These are phyloP conservation scores for Craspedostauros australis DNA, from an alignment of 108 stramenopile species.

Conservation along the genomic window DNA sequence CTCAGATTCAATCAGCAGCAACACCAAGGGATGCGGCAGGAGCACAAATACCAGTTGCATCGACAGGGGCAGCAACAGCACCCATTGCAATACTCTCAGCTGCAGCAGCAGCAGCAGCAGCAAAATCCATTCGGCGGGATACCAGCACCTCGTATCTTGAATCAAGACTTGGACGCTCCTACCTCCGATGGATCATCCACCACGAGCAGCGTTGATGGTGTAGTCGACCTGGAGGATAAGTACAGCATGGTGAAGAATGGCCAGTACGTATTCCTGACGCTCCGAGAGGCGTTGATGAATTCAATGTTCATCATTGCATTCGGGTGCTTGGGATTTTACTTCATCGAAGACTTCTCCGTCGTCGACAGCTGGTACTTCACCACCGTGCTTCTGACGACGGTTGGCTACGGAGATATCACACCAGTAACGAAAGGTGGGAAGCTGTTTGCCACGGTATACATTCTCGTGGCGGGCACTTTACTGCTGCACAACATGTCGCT, in stretches of 20 bases:
- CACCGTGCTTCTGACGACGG: conserved; percentile 66
- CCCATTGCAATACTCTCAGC: no score
- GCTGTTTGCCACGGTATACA: conserved; percentile 62
- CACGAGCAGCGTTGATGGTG: no score
- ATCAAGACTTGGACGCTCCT: no score
- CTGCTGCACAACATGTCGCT: conserved; percentile 84
- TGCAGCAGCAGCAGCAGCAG: no score
- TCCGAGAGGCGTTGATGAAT: conserved; percentile 70
- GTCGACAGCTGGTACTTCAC: conserved; percentile 69
- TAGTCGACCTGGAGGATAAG: conserved; percentile 21
- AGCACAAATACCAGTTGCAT: no score
- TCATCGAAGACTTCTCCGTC: conserved; percentile 66
- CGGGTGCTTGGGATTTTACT: conserved; percentile 78
- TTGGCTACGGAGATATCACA: conserved; percentile 82
- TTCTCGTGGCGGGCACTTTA: conserved; percentile 75
- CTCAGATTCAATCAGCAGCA: no score
- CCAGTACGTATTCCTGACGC: conserved; percentile 74
- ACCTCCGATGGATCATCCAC: no score
- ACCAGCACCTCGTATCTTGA: no score
- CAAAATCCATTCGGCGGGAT: no score
- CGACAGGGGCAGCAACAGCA: no score
- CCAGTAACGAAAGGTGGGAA: conserved; percentile 68
- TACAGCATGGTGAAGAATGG: conserved; percentile 50
- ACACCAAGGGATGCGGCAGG: no score
- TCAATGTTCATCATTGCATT: conserved; percentile 72